These are phyloP conservation scores for Wakefieldia striispora DNA, from an alignment of 768 basidiomycete genomes.

Conservation along the genomic window DNA sequence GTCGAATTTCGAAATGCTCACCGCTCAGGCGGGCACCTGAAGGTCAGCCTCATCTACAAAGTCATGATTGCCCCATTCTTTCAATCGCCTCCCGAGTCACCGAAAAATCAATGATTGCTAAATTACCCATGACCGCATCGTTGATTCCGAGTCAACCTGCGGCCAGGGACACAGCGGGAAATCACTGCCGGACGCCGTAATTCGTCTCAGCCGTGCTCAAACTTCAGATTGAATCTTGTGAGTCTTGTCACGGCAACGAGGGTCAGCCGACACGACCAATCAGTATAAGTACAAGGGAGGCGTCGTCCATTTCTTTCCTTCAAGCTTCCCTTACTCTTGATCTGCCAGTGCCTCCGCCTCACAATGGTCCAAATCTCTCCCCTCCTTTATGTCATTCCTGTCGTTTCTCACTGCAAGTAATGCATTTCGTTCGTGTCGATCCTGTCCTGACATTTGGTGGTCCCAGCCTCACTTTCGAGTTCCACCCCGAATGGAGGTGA, in stretches of 20 bases:
- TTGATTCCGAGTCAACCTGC: no score
- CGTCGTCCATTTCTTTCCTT: neutral
- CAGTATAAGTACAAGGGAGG: constrained; percentile 2
- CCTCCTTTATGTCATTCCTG: constrained; percentile 11
- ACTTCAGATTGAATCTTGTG: no score
- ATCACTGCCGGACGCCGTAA: neutral
- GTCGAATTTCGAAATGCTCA: no score
- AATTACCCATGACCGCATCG: no score
- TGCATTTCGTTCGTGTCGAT: neutral
- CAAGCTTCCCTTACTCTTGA: neutral
- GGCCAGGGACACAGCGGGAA: constrained; percentile 1
- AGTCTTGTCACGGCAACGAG: no score
- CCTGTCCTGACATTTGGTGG: neutral
- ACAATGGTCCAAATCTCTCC: constrained; percentile 24
- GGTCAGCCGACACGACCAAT: neutral
- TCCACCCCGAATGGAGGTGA: constrained; percentile 3
- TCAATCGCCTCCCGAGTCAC: no score
- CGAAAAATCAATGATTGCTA: no score
- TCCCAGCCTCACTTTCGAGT: neutral
- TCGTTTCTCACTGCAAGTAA: constrained; percentile 13
- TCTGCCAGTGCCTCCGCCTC: neutral
- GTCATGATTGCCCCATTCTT: no score
- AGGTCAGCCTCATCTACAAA: no score
- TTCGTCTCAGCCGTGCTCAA: neutral
- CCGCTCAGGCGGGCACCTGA: no score